Base-by-base conservation (phyloP, 1,284 basidiomycete genomes). In the Fomitopsis palustris region DNA sequence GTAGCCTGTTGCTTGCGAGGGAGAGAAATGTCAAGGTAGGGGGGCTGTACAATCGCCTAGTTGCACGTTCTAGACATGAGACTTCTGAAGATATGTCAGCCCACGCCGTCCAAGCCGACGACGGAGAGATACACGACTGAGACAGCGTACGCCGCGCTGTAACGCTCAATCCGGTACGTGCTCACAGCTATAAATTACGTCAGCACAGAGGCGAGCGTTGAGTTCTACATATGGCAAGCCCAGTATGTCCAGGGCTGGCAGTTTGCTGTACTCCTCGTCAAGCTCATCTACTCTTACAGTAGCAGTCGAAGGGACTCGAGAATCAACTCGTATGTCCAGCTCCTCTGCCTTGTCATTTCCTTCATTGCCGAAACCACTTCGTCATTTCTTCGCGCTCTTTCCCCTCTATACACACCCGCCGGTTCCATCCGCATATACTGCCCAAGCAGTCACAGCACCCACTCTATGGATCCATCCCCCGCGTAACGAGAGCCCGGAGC, bases 391-490 rank as follows among this genome's bases (percentile, higher is more conserved):
- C 68, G 72, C 81, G 0, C 71, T 74, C 52, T 87, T 88, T 60
- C 87, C 86, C 35, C 70, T 88, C 23, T 70, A 81, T 70, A 78
- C 79, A 0, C 74, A 81, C 66, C 67, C 66, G n/a, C 51, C 65
- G 19, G 60, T 87, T 81, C 62, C 82, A 81, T 56, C 73, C 82
- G 42, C 71, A 75, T 72, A 79, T 78, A 16, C 75, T 77, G 69
- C 80, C 80, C 14, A 64, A 77, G 21, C 74, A 0, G 61, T 83
- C 56, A 60, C 62, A 39, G 35, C 65, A 14, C 85, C 87, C 4
- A 84, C 85, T 0, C 78, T 92, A 53, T 90, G 88, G 86, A 83
- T 90, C 31, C 75, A 77, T 19, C 80, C 82, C 10, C 85, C 86
- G 4, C 70, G 66, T 51, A 54, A 58, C 31, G 56, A 58, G 29